Percentiles rank a stretch among this genome's conserved stretches.
These are phyloP conservation scores for Ogataea minuta DNA, from an alignment of 805 yeast genomes.

Conservation along the genomic window DNA sequence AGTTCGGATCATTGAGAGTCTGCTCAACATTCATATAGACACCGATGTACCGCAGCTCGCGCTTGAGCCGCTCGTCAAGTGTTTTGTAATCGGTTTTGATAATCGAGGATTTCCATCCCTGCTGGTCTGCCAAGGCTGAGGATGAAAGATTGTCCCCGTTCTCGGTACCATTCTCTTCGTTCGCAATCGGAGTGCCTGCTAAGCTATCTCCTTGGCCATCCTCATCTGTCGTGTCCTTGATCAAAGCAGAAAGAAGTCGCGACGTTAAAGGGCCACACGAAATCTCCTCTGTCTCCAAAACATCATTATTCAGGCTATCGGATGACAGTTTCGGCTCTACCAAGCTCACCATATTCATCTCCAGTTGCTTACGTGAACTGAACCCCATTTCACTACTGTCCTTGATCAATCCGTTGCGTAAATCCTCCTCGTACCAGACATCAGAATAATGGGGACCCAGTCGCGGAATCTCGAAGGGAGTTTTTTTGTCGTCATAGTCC, in stretches of 20 bases:
- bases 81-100: conserved; percentile 66
- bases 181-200: conserved; percentile 22
- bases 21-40: conserved; percentile 67
- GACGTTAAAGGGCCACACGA: conserved; percentile 92
- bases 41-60: conserved; percentile 89
- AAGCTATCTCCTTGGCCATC: conserved; percentile 20
- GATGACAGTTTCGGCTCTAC: conserved; percentile 57
- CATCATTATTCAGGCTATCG: conserved; percentile 55
- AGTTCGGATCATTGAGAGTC: conserved; percentile 34
- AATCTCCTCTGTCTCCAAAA: conserved; percentile 66
- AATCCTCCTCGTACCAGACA: conserved; percentile 83
- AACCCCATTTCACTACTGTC: conserved; percentile 16
- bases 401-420: conserved; percentile 31
- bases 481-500: conserved; percentile 61
- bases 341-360: conserved; percentile 20
- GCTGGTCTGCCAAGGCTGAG: conserved; percentile 38
- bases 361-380: conserved; percentile 23
- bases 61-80: conserved; percentile 81
- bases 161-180: conserved; percentile 11
- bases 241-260: conserved; percentile 76
- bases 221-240: conserved; percentile 44
- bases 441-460: conserved; percentile 81
- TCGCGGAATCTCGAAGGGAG: conserved; percentile 79
- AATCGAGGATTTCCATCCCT: conserved; percentile 45
- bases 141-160: conserved; percentile 19